These are phyloP conservation scores for Solanum sejunctum DNA, from an alignment of 257 asterid genomes.

Conservation along the genomic window DNA sequence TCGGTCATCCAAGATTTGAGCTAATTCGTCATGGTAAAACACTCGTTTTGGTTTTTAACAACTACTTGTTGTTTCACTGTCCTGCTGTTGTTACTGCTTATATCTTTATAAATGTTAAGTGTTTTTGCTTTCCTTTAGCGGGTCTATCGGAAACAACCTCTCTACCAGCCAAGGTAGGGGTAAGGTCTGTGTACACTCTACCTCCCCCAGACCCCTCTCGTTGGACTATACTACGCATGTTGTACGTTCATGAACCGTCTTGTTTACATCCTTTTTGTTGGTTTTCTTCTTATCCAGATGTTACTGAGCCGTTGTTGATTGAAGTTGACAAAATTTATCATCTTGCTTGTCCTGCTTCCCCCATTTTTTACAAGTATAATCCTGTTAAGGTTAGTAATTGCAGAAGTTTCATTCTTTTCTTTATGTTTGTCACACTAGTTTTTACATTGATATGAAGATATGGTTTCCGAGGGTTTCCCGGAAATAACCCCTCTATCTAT, in stretches of 20 bases:
- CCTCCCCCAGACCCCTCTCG: not conserved
- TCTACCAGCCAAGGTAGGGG: not conserved
- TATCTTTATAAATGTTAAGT: not conserved
- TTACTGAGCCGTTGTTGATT: constrained; percentile 72
- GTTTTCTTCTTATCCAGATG: constrained; percentile 31
- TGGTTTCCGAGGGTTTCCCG: not conserved
- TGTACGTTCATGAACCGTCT: not conserved
- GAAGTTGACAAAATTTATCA: constrained; percentile 93
- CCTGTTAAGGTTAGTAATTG: constrained; percentile 65
- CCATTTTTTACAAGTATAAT: constrained; percentile 83
- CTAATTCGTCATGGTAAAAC: constrained; percentile 37
- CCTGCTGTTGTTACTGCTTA: not conserved
- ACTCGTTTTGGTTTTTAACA: not conserved
- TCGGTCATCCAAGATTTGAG: constrained; percentile 50
- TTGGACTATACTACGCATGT: not conserved
- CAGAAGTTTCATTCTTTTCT: not conserved
- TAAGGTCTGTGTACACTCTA: not conserved
- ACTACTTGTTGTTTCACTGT: not conserved
- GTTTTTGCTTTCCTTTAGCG: not conserved
- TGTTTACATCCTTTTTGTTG: not conserved
- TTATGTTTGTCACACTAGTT: not conserved
- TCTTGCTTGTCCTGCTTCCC: constrained; percentile 99
- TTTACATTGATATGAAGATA: not conserved
- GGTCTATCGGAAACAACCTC: not conserved
- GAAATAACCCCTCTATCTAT: no score